Evolutionary conservation across 2,329 filamentous ascomycete species (phyloP).

Genomic region (Trichothecium roseum): DNA sequence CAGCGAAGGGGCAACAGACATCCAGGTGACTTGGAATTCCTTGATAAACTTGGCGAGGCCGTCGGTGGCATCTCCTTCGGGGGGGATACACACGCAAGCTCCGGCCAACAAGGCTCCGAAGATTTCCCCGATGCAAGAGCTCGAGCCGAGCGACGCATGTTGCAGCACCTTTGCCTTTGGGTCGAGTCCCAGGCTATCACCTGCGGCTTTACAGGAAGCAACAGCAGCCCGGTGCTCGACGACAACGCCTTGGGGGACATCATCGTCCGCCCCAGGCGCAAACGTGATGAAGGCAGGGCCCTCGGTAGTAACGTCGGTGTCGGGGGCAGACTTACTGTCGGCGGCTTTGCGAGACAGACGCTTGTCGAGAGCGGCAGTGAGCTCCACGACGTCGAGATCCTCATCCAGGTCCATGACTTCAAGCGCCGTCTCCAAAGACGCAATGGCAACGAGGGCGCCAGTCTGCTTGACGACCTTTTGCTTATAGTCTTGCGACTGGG

Average conservation of each 20-base stretch:
- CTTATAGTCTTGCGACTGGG: not conserved
- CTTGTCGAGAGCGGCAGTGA: no score
- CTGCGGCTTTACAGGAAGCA: not conserved
- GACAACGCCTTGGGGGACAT: conserved; percentile 4
- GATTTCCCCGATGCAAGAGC: not conserved
- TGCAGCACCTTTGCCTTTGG: no score
- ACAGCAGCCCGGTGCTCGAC: conserved; percentile 3
- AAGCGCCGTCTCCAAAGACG: not conserved
- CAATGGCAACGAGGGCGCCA: not conserved
- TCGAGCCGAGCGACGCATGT: not conserved
- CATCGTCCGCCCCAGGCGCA: conserved; percentile 2
- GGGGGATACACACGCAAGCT: conserved; percentile 2
- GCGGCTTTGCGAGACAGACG: not conserved
- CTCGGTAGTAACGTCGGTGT: not conserved
- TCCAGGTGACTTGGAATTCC: no score
- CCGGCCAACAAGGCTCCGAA: not conserved
- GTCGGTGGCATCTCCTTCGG: not conserved
- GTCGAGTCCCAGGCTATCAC: no score
- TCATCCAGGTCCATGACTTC: not conserved
- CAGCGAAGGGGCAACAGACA: no score
- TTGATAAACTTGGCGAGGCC: no score
- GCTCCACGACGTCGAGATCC: no score
- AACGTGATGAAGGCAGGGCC: conserved; percentile 7
- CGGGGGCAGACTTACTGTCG: no score
- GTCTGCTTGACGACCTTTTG: conserved; percentile 1